These are phyloP conservation scores for Pyrenophora graminea DNA, from an alignment of 2,329 filamentous ascomycete genomes.

Conservation along the genomic window DNA sequence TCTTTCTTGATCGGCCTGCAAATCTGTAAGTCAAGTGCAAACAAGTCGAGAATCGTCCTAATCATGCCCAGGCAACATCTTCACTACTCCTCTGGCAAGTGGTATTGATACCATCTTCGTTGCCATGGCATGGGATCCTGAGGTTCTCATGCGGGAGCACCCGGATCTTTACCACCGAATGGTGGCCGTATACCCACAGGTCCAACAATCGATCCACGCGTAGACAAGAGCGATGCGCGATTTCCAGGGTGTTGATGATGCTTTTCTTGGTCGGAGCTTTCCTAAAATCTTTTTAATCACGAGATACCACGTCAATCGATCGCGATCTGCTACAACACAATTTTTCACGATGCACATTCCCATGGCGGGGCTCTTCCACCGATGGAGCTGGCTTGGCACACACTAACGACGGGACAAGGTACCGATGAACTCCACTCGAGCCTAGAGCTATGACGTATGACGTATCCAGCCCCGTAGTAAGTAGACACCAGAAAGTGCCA, in stretches of 20 bases:
- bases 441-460: constrained; percentile 30
- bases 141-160: constrained; percentile 79
- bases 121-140: constrained; percentile 68
- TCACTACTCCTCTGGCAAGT: constrained; percentile 83
- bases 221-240: constrained; percentile 1
- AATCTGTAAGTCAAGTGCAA: constrained; percentile 65
- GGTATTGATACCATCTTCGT: constrained; percentile 95
- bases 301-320: constrained; percentile 12
- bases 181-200: constrained; percentile 79
- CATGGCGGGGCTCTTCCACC: constrained; percentile 19
- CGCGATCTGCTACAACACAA: constrained; percentile 8
- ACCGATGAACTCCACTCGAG: constrained; percentile 10
- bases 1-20: constrained; percentile 89
- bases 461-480: background rate
- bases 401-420: constrained; percentile 29
- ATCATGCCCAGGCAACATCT: constrained; percentile 64
- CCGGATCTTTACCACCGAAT: constrained; percentile 79
- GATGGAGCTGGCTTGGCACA: constrained; percentile 28
- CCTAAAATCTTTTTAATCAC: constrained; percentile 8
- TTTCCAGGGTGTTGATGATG: background rate
- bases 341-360: constrained; percentile 15
- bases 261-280: background rate
- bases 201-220: constrained; percentile 78
- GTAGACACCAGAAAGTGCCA: constrained; percentile 11
- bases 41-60: background rate